Percentiles rank a stretch among this genome's conserved stretches.
Conservation (phyloP, 495 filamentous ascomycete species). For the Physcia stellaris region DNA sequence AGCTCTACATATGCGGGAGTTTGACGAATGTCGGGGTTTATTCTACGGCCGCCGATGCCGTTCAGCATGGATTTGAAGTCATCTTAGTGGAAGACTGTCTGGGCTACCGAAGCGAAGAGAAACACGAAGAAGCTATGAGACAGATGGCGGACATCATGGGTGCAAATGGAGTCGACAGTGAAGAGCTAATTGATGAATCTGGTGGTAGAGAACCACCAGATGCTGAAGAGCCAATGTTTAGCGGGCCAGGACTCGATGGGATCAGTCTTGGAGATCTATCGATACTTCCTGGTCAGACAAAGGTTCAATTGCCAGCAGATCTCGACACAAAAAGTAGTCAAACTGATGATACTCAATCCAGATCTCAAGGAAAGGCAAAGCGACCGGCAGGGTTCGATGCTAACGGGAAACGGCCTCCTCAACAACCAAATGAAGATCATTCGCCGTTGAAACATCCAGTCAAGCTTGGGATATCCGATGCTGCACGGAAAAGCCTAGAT, state of each 20-base stretch:
- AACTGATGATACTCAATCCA: not conserved
- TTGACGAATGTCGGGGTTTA: slow-evolving; percentile 81
- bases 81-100: slow-evolving; percentile 82
- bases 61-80: slow-evolving; percentile 70
- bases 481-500: not conserved
- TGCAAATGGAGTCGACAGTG: slow-evolving; percentile 46
- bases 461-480: no score
- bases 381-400: not conserved
- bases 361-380: not conserved
- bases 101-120: slow-evolving; percentile 58
- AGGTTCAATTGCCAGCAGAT: not conserved
- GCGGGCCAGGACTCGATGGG: slow-evolving; percentile 4
- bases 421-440: not conserved
- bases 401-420: not conserved
- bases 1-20: slow-evolving; percentile 86
- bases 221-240: slow-evolving; percentile 6
- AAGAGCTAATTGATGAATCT: slow-evolving; percentile 39
- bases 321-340: not conserved
- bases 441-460: not conserved
- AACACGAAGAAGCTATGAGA: slow-evolving; percentile 62
- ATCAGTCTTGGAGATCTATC: slow-evolving; percentile 15
- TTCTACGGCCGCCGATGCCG: slow-evolving; percentile 86
- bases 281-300: not conserved
- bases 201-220: slow-evolving; percentile 21
- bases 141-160: slow-evolving; percentile 67